These are phyloP conservation scores for Tulasnella sp. DNA, from an alignment of 768 basidiomycete species.

Conservation along the genomic window DNA sequence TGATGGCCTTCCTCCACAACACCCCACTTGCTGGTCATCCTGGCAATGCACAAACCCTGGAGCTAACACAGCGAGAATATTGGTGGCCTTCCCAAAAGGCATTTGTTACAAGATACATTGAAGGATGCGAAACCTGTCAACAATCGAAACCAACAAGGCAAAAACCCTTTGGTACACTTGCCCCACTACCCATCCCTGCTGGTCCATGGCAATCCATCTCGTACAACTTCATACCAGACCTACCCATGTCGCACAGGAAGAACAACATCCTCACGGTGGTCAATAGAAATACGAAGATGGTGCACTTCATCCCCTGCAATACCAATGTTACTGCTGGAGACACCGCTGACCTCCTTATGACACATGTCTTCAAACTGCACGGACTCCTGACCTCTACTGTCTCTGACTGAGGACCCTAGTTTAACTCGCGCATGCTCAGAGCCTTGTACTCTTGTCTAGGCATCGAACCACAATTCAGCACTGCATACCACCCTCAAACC, in stretches of 20 bases:
- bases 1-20: neutral
- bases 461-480: neutral
- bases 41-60: constrained; percentile 19
- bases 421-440: neutral
- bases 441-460: neutral
- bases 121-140: constrained; percentile 21
- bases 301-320: neutral
- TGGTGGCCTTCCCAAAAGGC: constrained; percentile 19
- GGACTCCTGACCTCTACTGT: neutral
- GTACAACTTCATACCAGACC: constrained; percentile 22
- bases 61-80: constrained; percentile 19
- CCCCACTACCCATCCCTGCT: constrained; percentile 21
- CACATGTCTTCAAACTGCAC: constrained; percentile 8
- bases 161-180: constrained; percentile 19
- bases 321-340: neutral
- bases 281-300: constrained; percentile 2
- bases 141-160: constrained; percentile 17
- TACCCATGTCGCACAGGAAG: neutral
- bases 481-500: too few species aligned
- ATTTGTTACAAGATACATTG: constrained; percentile 22
- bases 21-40: neutral
- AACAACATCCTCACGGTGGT: constrained; percentile 9
- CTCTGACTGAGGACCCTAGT: constrained; percentile 5
- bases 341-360: neutral
- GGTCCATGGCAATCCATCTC: constrained; percentile 23